phyloP scores from a whole-genome alignment of 2,329 filamentous ascomycete genomes.

The Neofusicoccum ribis region DNA sequence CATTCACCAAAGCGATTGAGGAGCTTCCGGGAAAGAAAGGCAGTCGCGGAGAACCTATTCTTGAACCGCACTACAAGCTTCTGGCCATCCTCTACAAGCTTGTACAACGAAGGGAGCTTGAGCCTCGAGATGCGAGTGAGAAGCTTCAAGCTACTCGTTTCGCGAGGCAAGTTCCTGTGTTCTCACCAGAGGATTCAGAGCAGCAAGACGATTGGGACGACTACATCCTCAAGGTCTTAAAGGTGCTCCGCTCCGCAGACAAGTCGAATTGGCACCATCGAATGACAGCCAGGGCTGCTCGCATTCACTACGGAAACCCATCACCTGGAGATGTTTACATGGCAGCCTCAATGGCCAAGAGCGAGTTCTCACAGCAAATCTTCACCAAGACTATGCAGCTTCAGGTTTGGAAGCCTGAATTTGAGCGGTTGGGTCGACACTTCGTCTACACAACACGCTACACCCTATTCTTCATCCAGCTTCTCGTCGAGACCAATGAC shows the following conservation, averaged over 20 bases:
- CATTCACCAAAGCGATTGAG: slow-evolving; percentile 61
- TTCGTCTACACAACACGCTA: slow-evolving; percentile 91
- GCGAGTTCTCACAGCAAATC: slow-evolving; percentile 78
- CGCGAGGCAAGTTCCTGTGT: slow-evolving; percentile 51
- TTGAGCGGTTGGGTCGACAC: slow-evolving; percentile 79
- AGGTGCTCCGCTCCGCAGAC: slow-evolving; percentile 66
- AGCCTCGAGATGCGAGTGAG: slow-evolving; percentile 49
- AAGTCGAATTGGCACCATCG: slow-evolving; percentile 96
- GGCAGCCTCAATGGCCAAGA: slow-evolving; percentile 64
- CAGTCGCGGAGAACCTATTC: slow-evolving; percentile 67
- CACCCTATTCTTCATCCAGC: slow-evolving; percentile 74
- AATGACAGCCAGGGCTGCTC: slow-evolving; percentile 74
- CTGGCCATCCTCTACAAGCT: slow-evolving; percentile 81
- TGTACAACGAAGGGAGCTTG: slow-evolving; percentile 54
- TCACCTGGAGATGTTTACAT: slow-evolving; percentile 46
- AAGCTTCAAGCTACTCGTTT: slow-evolving; percentile 56
- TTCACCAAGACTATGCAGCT: slow-evolving; percentile 95
- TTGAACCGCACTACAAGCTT: slow-evolving; percentile 93
- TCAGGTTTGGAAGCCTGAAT: slow-evolving; percentile 93
- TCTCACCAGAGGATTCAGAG: slow-evolving; percentile 28
- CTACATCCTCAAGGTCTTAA: slow-evolving; percentile 65
- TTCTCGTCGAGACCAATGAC: slow-evolving; percentile 75
- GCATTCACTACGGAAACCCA: slow-evolving; percentile 60
- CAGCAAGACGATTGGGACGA: slow-evolving; percentile 55
- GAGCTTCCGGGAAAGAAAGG: slow-evolving; percentile 62